Base-by-base conservation (phyloP, 331 rosid genomes). In the Quercus phellos region DNA sequence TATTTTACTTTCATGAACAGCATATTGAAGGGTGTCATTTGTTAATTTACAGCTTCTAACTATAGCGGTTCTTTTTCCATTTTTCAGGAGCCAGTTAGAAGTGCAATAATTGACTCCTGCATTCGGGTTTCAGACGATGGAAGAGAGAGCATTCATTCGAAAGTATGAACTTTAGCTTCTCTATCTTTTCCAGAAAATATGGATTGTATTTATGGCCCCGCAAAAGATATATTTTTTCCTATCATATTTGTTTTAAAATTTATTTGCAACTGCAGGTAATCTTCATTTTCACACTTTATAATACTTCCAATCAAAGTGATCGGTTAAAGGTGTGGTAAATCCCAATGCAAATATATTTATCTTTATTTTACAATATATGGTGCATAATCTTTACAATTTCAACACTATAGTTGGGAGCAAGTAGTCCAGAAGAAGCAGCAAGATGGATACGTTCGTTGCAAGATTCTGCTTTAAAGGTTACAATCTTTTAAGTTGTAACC, bases 361-460 rank as follows among this genome's bases (percentile, higher is more conserved):
- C 60, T 55, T 13, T 24, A 32, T 8, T 16, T 71, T 88, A 9
- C 79, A 30, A n/a, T 55, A 64, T 50, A 69, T 77, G 83, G 77
- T 72, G 18, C 58, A 10, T 58, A 46, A 35, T 68, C 72, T 43
- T 34, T 32, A 32, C 8, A 42, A 55, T 80, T 78, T 42, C 63
- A 77, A 74, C 75, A 75, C 72, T 64, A 55, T 71, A 94, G 98
- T 71, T 92, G 80, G 98, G 98, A 73, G 98, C 98, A 74, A 87
- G 87, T 81, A 91, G 97, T 77, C 80, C 98, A 66, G 98, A 94
- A 89, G 98, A 94, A 78, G 94, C 94, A 34, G 98, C 96, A 64
- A 85, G 75, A 80, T 94, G 98, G 97, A 94, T 92, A 55, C 92
- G 81, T 56, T 89, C 94, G 4, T 84, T 90, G 70, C 91, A 92